Percentiles rank a stretch among this genome's conserved stretches.
These are phyloP conservation scores for Anthoceros angustus DNA, from an alignment of 225 moss, liverwort and hornwort species.

Conservation along the genomic window DNA sequence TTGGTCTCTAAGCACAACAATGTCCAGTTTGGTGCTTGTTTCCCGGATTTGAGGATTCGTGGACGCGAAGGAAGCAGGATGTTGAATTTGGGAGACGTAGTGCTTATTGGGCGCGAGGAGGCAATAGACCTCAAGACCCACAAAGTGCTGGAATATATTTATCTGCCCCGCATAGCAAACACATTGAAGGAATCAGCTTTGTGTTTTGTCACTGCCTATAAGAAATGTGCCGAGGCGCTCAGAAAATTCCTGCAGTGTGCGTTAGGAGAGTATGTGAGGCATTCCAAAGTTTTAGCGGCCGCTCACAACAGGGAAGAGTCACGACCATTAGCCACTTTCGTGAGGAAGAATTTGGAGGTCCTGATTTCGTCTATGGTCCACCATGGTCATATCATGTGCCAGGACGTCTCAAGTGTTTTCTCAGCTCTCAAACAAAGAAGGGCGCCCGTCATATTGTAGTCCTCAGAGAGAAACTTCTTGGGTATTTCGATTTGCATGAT, in stretches of 20 bases:
- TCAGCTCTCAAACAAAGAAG: background rate
- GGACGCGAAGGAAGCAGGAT: constrained; percentile 3
- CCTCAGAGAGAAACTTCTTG: background rate
- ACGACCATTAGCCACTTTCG: constrained; percentile 9
- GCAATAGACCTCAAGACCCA: constrained; percentile 19
- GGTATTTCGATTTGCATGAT: too few relatives aligned
- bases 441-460: background rate
- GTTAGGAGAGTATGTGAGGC: background rate
- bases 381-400: constrained; percentile 11
- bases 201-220: constrained; percentile 27
- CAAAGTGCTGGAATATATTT: constrained; percentile 20
- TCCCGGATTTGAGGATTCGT: background rate
- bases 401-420: constrained; percentile 11
- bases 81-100: constrained; percentile 20
- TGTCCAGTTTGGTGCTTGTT: constrained; percentile 12
- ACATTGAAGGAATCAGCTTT: constrained; percentile 29
- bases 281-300: background rate
- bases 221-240: constrained; percentile 8
- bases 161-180: constrained; percentile 37
- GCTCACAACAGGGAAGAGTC: background rate
- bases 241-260: constrained; percentile 16
- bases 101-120: constrained; percentile 35
- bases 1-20: background rate
- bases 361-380: background rate
- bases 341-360: background rate